Conservation (phyloP, 2,329 filamentous ascomycete genomes). For the Claviceps digitariae region DNA sequence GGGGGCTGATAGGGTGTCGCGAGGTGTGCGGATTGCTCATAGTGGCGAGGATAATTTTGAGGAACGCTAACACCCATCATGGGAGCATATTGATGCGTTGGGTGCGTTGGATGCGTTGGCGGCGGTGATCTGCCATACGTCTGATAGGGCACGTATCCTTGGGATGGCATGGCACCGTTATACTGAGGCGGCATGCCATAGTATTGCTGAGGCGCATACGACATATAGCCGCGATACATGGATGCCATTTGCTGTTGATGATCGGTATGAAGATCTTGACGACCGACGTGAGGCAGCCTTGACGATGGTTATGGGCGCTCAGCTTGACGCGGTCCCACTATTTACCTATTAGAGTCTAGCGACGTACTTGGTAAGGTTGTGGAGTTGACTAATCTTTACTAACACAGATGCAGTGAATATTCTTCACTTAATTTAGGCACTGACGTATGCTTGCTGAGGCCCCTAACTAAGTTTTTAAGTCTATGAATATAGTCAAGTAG, state of each 20-base stretch:
- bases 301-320: not conserved
- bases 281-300: not conserved
- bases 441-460: no score
- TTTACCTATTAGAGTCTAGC: not conserved
- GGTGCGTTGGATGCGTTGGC: conserved; percentile 38
- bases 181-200: conserved; percentile 48
- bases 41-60: conserved; percentile 34
- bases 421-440: not conserved
- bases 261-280: conserved; percentile 8
- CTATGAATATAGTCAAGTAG: no score
- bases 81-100: conserved; percentile 41
- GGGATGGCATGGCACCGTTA: conserved; percentile 32
- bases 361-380: not conserved
- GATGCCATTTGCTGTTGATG: conserved; percentile 23
- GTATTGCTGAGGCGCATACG: conserved; percentile 31
- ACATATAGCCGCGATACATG: conserved; percentile 39
- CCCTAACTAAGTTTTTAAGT: no score
- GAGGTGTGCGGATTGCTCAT: conserved; percentile 38
- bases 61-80: conserved; percentile 33
- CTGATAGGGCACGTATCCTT: conserved; percentile 35
- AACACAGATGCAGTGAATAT: not conserved
- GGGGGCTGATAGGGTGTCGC: conserved; percentile 45
- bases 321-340: not conserved
- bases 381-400: not conserved
- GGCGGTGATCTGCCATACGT: conserved; percentile 36